Conservation (phyloP, 1,139 yeast species). For the Candida sp. region DNA sequence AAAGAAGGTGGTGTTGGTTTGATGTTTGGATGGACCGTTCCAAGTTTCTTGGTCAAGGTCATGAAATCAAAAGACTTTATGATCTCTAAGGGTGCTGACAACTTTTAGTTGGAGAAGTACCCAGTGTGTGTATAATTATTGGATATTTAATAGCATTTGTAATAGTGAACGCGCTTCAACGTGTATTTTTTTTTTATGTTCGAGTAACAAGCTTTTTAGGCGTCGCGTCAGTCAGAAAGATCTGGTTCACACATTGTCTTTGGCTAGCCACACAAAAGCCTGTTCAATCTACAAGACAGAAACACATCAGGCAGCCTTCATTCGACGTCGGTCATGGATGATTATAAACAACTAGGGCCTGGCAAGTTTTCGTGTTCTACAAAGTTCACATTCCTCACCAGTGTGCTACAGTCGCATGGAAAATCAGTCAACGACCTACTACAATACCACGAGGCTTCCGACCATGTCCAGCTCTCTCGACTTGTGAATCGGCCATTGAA, state of each 20-base stretch:
- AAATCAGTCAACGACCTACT: slow-evolving; percentile 28
- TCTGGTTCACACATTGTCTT: too few relatives aligned
- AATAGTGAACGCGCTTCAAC: too few relatives aligned
- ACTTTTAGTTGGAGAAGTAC: slow-evolving; percentile 9
- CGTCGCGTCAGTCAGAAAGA: too few relatives aligned
- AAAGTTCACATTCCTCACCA: slow-evolving; percentile 19
- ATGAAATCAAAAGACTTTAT: slow-evolving; percentile 28
- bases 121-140: too few relatives aligned
- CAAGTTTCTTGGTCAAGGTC: slow-evolving; percentile 30
- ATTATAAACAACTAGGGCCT: slow-evolving; percentile 26
- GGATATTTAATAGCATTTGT: too few relatives aligned
- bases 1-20: slow-evolving; percentile 40
- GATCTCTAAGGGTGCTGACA: slow-evolving; percentile 18
- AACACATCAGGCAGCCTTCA: too few relatives aligned
- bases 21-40: slow-evolving; percentile 29
- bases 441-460: slow-evolving; percentile 14
- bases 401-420: slow-evolving; percentile 22
- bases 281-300: too few relatives aligned
- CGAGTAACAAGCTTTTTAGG: too few relatives aligned
- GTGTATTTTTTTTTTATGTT: too few relatives aligned
- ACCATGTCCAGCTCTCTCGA: slow-evolving; percentile 36
- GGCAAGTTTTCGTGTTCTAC: slow-evolving; percentile 15
- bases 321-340: too few relatives aligned
- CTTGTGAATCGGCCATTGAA: slow-evolving; percentile 48
- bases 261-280: too few relatives aligned